phyloP scores from a whole-genome alignment of 306 rosid genomes.

The Cucumis cinereus region DNA sequence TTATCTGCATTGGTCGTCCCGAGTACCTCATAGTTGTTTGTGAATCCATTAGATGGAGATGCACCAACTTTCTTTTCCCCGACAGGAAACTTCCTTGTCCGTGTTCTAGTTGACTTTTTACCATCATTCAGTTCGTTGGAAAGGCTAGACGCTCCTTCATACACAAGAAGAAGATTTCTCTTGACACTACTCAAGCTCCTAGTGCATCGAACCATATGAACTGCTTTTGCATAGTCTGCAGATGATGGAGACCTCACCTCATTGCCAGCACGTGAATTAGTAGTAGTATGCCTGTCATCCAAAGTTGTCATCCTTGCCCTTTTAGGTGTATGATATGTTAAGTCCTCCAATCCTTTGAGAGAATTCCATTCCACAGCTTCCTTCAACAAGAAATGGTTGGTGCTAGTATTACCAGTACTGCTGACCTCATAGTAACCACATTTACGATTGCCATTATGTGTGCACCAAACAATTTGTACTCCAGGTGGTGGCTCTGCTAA shows the following conservation, averaged over 20 bases:
- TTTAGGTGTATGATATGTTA: constrained; percentile 33
- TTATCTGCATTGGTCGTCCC: constrained; percentile 17
- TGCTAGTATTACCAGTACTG: constrained; percentile 22
- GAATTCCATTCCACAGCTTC: constrained; percentile 28
- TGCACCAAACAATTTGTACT: constrained; percentile 55
- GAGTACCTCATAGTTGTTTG: constrained; percentile 17
- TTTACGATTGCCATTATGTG: constrained; percentile 50
- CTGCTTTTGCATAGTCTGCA: constrained; percentile 26
- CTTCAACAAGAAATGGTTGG: constrained; percentile 23
- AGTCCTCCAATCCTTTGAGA: constrained; percentile 24
- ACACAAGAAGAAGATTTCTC: constrained; percentile 34
- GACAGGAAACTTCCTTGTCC: constrained; percentile 22
- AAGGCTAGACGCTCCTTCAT: constrained; percentile 32
- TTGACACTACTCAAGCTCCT: constrained; percentile 41
- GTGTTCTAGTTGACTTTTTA: constrained; percentile 16
- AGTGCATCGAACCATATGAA: constrained; percentile 27
- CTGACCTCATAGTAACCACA: constrained; percentile 84
- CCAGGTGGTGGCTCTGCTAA: constrained; percentile 67
- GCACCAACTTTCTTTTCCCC: constrained; percentile 23
- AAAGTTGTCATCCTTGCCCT: constrained; percentile 38
- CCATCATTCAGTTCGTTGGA: constrained; percentile 22
- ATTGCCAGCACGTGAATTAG: constrained; percentile 26
- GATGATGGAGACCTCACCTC: constrained; percentile 32
- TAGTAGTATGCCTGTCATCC: constrained; percentile 19
- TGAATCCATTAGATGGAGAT: constrained; percentile 16